Base-by-base conservation (phyloP, 2,329 filamentous ascomycete species). In the Sporothrix globosa region DNA sequence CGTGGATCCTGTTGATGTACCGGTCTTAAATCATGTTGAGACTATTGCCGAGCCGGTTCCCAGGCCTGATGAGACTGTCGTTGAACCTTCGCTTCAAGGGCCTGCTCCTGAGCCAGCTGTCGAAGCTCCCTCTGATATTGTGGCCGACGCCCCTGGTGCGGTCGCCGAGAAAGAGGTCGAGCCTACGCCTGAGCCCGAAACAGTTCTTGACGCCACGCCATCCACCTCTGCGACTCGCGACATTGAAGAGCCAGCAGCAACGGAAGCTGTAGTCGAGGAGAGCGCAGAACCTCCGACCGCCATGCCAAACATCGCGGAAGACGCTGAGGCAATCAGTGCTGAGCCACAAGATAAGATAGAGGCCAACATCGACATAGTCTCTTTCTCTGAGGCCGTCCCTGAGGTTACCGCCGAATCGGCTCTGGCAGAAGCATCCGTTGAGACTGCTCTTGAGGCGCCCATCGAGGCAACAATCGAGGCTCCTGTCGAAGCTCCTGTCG, bases 81-180 rank as follows among this genome's bases (percentile, higher is more conserved):
- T 44, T 44, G 41, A 44, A 17, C 10, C 41, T 34, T 34, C 34
- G 34, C 34, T 7, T 13, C 11, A 44, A 44, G 14, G 1, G 21
- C 2, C 24, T 27, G 24, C 24, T 13, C 6, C 10, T 30, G 52
- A 54, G 24, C 21, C 52, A 6, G 13, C 24, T 30, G 52, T 30
- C 10, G 39, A 67, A 1, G 67, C 61, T 39, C 4, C 58, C 24
- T 14, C 34, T 39, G 50, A 69, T 10, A 21, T 50, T 17, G 13
- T 48, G n/a, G 66, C 24, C n/a, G 70, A 73, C 3, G 70, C 58
- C 27, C 65, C 65, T 21, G 56, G 72, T 41, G 74, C 68, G 72
- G 72, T 58, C 6, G 4, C 6, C 3, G 30, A 58, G 30, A n/a
- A 39, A 3, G 54, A 21, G 30, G 5, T 30, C 4, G 54, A 39